phyloP scores from a whole-genome alignment of 495 filamentous ascomycete genomes.

The Aspergillus homomorphus region DNA sequence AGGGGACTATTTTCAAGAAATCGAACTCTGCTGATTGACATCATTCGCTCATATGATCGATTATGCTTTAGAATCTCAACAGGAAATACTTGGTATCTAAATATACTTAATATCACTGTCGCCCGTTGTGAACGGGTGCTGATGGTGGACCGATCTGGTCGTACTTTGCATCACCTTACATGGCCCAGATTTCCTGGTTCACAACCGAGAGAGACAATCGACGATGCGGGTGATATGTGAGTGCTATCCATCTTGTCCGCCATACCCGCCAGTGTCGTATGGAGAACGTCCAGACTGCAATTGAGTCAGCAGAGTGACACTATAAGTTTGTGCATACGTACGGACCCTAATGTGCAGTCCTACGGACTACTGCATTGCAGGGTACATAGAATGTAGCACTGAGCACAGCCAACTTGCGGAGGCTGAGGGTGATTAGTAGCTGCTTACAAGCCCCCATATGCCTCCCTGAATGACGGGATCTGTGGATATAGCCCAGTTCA shows the following conservation, averaged over 20 bases:
- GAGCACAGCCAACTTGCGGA: background rate
- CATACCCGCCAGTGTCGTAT: constrained; percentile 1
- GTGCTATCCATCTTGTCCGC: background rate
- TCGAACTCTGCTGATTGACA: no score
- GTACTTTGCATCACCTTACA: constrained; percentile 1
- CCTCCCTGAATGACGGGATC: no score
- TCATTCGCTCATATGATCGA: background rate
- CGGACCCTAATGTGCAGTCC: background rate
- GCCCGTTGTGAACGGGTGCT: background rate
- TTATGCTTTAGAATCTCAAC: background rate
- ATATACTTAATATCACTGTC: no score
- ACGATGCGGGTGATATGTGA: background rate
- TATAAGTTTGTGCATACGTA: background rate
- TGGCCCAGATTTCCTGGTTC: background rate
- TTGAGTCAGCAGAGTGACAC: constrained; percentile 3
- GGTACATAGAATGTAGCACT: background rate
- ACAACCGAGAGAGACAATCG: background rate
- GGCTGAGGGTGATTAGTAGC: background rate
- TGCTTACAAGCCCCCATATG: background rate
- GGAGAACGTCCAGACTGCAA: constrained; percentile 1
- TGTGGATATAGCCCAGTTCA: no score
- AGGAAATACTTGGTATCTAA: background rate
- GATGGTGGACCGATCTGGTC: background rate
- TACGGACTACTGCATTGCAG: background rate
- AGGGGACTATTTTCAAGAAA: no score